Evolutionary conservation across 176 grass and related monocot species (phyloP).

Genomic region (Avena insularis): DNA sequence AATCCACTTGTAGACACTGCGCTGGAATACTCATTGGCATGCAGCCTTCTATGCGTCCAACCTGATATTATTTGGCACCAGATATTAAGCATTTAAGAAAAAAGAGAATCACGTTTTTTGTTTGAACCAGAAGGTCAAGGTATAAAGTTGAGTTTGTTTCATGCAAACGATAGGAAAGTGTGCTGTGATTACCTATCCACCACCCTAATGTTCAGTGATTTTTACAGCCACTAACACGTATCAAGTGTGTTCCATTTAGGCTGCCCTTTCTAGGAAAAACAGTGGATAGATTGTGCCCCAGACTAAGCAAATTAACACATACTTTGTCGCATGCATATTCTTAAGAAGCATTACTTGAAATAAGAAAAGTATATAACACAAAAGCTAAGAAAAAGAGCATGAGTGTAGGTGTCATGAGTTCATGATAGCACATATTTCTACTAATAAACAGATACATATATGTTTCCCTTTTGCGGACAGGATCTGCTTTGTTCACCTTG

Average conservation of each 20-base stretch:
- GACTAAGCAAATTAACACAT: constrained; percentile 31
- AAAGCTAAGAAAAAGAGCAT: not conserved
- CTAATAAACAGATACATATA: constrained; percentile 28
- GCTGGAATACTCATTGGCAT: not conserved
- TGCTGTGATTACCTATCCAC: not conserved
- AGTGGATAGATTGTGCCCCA: not conserved
- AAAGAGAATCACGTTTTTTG: not conserved
- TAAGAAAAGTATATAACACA: not conserved
- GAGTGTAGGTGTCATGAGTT: not conserved
- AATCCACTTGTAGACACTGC: not conserved
- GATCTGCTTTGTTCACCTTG: constrained; percentile 61
- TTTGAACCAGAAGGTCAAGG: not conserved
- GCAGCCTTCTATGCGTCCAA: not conserved
- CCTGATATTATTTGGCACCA: not conserved
- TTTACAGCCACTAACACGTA: constrained; percentile 6
- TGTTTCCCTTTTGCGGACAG: constrained; percentile 27
- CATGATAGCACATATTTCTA: constrained; percentile 10
- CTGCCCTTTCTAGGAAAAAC: constrained; percentile 3
- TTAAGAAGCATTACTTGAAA: not conserved
- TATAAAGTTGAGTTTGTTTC: not conserved
- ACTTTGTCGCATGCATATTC: constrained; percentile 8
- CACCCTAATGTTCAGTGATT: not conserved
- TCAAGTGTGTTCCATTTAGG: constrained; percentile 15
- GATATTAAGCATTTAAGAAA: not conserved
- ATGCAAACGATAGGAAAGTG: not conserved